Evolutionary conservation across 2,329 filamentous ascomycete species (phyloP).

Genomic region (Thelonectria rubi): DNA sequence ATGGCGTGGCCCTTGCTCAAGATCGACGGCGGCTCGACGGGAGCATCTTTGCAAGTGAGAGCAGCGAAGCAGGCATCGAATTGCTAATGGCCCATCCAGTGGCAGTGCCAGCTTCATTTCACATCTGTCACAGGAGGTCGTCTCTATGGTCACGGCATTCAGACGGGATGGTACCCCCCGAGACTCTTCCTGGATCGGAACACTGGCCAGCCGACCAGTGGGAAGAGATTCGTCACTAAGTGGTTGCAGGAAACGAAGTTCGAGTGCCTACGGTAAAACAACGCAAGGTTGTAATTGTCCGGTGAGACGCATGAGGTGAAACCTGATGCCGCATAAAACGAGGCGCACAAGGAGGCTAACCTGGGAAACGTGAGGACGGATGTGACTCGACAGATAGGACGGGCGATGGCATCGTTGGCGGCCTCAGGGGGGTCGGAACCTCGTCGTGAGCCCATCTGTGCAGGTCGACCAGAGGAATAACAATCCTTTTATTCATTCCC

Average conservation of each 20-base stretch:
- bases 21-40: slow-evolving; percentile 29
- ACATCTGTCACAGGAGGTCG: slow-evolving; percentile 16
- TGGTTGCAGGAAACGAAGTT: slow-evolving; percentile 23
- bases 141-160: slow-evolving; percentile 17
- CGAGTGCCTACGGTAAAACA: background rate
- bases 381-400: slow-evolving; percentile 2
- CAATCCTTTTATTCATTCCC: background rate
- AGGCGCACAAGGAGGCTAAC: slow-evolving; percentile 8
- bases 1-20: slow-evolving; percentile 24
- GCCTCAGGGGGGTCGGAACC: slow-evolving; percentile 10
- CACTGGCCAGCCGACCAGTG: slow-evolving; percentile 10
- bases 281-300: slow-evolving; percentile 6
- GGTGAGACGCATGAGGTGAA: slow-evolving; percentile 21
- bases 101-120: slow-evolving; percentile 23
- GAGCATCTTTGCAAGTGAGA: slow-evolving; percentile 22
- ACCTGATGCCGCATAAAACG: slow-evolving; percentile 14
- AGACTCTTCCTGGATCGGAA: slow-evolving; percentile 12
- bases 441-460: slow-evolving; percentile 1
- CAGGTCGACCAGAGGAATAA: background rate
- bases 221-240: slow-evolving; percentile 6
- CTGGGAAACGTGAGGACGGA: background rate
- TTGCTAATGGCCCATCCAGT: background rate
- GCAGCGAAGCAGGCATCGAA: slow-evolving; percentile 6
- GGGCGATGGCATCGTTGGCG: background rate
- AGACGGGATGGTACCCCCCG: slow-evolving; percentile 7